These are phyloP conservation scores for Agaricus bisporus DNA, from an alignment of 768 basidiomycete species.

Conservation along the genomic window DNA sequence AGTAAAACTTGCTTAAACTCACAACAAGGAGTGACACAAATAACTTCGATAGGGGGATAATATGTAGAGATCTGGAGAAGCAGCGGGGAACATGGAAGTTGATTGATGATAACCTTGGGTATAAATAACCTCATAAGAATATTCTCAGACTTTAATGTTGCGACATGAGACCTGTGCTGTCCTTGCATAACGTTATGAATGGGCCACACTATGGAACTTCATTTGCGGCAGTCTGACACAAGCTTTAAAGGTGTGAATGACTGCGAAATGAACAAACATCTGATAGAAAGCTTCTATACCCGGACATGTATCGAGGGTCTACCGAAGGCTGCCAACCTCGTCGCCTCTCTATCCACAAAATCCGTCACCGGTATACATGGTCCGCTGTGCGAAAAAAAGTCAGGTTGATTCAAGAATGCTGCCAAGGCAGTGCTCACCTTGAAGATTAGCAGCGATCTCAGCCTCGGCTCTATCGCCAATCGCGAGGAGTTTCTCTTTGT, in stretches of 20 bases:
- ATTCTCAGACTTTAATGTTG: neutral
- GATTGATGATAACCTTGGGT: conserved; percentile 7
- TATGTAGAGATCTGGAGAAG: conserved; percentile 1
- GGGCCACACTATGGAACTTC: neutral
- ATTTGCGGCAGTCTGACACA: neutral
- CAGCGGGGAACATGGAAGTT: neutral
- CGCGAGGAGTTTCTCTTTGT: conserved; percentile 96
- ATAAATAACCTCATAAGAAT: conserved; percentile 1
- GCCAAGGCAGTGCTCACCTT: conserved; percentile 41
- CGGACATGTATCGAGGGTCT: conserved; percentile 9
- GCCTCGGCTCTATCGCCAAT: conserved; percentile 97
- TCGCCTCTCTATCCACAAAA: conserved; percentile 9
- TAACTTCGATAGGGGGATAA: conserved; percentile 5
- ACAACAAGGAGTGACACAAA: neutral
- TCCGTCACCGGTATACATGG: conserved; percentile 72
- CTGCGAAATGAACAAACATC: conserved; percentile 2
- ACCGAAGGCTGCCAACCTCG: conserved; percentile 6
- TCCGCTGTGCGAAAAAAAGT: conserved; percentile 48
- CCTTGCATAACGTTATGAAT: neutral
- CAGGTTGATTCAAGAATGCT: conserved; percentile 16
- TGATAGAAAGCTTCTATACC: conserved; percentile 12
- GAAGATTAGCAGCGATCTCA: conserved; percentile 92
- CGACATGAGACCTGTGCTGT: neutral
- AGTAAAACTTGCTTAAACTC: neutral
- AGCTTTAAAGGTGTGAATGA: neutral